phyloP scores from a whole-genome alignment of 2,329 filamentous ascomycete genomes.

The Paracorniculantispora psalliotae region DNA sequence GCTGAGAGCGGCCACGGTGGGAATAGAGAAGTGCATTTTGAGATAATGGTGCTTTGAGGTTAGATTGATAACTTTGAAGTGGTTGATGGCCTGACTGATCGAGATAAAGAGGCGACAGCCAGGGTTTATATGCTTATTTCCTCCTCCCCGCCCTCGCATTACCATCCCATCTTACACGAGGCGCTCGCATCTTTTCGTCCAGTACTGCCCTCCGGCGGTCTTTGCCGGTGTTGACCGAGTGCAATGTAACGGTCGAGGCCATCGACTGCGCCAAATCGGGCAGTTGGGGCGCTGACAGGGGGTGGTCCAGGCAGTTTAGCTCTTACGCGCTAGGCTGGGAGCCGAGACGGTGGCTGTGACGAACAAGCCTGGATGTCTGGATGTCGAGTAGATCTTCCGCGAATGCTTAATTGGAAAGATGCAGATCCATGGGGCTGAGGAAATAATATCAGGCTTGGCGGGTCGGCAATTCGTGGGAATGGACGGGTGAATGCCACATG shows the following conservation, averaged over 20 bases:
- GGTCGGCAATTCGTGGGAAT: not conserved
- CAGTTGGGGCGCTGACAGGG: not conserved
- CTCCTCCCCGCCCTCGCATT: not conserved
- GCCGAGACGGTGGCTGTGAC: not conserved
- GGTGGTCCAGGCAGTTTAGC: not conserved
- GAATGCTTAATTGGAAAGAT: not conserved
- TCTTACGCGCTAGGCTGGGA: not conserved
- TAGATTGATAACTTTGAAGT: too few relatives aligned
- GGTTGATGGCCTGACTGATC: too few relatives aligned
- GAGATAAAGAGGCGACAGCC: not conserved
- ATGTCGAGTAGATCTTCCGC: not conserved
- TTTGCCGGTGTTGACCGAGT: conserved; percentile 1
- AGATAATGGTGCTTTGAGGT: too few relatives aligned
- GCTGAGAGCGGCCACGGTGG: not conserved
- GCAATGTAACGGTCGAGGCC: not conserved
- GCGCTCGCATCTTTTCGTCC: not conserved
- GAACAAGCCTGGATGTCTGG: not conserved
- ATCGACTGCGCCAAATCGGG: not conserved
- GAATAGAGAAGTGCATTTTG: not conserved
- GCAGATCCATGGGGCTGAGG: not conserved
- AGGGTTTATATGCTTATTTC: not conserved
- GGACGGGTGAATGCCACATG: not conserved
- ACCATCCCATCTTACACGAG: not conserved
- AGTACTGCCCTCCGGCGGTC: not conserved
- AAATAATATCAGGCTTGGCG: not conserved